Conservation (phyloP, 768 basidiomycete genomes). For the Leucogyrophana mollusca region DNA sequence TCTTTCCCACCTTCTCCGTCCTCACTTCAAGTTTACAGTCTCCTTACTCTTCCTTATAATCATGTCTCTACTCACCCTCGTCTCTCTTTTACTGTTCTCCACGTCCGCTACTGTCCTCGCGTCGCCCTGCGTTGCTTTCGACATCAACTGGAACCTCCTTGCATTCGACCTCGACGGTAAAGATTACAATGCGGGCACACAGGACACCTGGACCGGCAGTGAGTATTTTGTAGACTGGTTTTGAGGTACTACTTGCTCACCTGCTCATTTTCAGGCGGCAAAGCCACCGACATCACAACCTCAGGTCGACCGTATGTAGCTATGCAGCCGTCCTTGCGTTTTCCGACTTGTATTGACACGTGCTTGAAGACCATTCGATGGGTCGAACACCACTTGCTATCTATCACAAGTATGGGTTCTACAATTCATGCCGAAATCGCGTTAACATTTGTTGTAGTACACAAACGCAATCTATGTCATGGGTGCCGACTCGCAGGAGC, state of each 20-base stretch:
- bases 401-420: constrained; percentile 54
- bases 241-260: not conserved
- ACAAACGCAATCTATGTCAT: constrained; percentile 84
- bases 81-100: constrained; percentile 52
- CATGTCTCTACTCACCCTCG: constrained; percentile 44
- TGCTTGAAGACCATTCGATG: constrained; percentile 59
- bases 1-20: constrained; percentile 1
- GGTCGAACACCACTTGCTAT: constrained; percentile 64
- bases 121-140: constrained; percentile 75
- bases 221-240: constrained; percentile 11
- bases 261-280: constrained; percentile 18
- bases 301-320: constrained; percentile 67
- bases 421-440: not conserved
- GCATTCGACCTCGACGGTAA: constrained; percentile 82
- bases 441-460: constrained; percentile 47
- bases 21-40: not conserved
- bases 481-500: constrained; percentile 70
- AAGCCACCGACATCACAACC: constrained; percentile 67
- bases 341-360: constrained; percentile 2
- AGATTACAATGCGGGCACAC: constrained; percentile 79
- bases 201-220: constrained; percentile 66
- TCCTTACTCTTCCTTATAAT: constrained; percentile 7
- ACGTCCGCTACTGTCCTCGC: constrained; percentile 33
- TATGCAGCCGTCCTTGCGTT: not conserved
- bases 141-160: constrained; percentile 77